phyloP scores from a whole-genome alignment of 2,329 filamentous ascomycete species.

The Alternaria burnsii region DNA sequence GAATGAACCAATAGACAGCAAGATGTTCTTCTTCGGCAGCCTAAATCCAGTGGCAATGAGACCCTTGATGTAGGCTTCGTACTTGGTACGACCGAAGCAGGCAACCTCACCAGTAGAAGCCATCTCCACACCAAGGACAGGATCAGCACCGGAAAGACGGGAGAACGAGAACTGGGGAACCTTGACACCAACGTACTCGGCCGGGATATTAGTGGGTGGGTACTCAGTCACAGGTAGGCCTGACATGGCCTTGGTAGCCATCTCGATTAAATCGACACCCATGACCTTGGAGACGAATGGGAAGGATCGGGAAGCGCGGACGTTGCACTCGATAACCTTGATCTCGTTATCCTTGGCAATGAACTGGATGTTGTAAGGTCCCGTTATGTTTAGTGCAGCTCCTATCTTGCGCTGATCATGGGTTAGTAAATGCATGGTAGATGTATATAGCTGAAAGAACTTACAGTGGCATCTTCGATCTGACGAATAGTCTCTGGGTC shows the following conservation, averaged over 20 bases:
- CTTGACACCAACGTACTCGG: conserved; percentile 93
- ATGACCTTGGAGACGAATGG: conserved; percentile 99
- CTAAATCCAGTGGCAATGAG: conserved; percentile 96
- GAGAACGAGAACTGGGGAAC: conserved; percentile 99
- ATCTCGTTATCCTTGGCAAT: conserved; percentile 99
- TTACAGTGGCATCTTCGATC: neutral
- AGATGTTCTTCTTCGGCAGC: conserved; percentile 92
- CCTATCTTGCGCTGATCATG: conserved; percentile 76
- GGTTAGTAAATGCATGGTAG: neutral
- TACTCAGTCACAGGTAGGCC: conserved; percentile 83
- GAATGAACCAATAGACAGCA: conserved; percentile 94
- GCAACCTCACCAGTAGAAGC: conserved; percentile 98
- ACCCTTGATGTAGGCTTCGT: conserved; percentile 97
- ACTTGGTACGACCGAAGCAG: conserved; percentile 94
- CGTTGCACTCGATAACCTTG: conserved; percentile 99
- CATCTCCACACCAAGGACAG: conserved; percentile 98
- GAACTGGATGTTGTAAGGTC: conserved; percentile 98
- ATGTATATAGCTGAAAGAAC: neutral
- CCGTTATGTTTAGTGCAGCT: conserved; percentile 91
- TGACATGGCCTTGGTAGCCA: conserved; percentile 98
- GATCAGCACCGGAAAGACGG: conserved; percentile 92
- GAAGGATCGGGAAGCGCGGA: conserved; percentile 93
- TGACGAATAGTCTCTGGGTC: conserved; percentile 66
- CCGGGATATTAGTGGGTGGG: conserved; percentile 76
- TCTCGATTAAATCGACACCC: conserved; percentile 96